A percentile compares a stretch with the other conserved stretches of the same genome.
Conservation (phyloP, 441 rosid genomes). For the Gossypium schwendimanii region DNA sequence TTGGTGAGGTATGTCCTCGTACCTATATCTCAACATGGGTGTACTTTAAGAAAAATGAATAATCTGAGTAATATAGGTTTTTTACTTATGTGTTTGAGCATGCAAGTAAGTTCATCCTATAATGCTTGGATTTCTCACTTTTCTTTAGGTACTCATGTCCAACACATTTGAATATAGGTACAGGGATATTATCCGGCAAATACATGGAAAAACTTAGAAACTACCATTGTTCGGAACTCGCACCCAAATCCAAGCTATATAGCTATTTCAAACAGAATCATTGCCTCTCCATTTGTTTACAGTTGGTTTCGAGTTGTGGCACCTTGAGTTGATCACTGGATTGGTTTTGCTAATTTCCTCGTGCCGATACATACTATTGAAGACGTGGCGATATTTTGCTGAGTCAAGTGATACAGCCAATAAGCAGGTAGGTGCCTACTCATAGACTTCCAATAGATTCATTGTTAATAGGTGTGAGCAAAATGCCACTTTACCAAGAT, state of each 20-base stretch:
- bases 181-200: too few species aligned
- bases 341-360: slow-evolving; percentile 62
- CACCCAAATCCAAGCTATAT: background rate
- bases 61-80: background rate
- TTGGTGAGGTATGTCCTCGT: too few species aligned
- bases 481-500: background rate
- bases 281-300: slow-evolving; percentile 20
- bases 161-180: too few species aligned
- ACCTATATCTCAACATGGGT: too few species aligned
- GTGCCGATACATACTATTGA: slow-evolving; percentile 56
- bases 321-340: slow-evolving; percentile 64
- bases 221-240: too few species aligned
- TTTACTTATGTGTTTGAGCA: background rate
- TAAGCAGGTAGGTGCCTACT: slow-evolving; percentile 46
- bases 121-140: background rate
- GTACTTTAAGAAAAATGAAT: too few species aligned
- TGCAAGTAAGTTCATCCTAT: background rate
- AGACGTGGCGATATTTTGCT: slow-evolving; percentile 72
- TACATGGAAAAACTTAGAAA: too few species aligned
- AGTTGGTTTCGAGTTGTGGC: slow-evolving; percentile 84
- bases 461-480: background rate
- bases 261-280: background rate
- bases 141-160: background rate
- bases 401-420: slow-evolving; percentile 82
- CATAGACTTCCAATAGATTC: background rate